Evolutionary conservation across 192 early-diverging fungal species (phyloP).

Genomic region (Piromyces finnis): DNA sequence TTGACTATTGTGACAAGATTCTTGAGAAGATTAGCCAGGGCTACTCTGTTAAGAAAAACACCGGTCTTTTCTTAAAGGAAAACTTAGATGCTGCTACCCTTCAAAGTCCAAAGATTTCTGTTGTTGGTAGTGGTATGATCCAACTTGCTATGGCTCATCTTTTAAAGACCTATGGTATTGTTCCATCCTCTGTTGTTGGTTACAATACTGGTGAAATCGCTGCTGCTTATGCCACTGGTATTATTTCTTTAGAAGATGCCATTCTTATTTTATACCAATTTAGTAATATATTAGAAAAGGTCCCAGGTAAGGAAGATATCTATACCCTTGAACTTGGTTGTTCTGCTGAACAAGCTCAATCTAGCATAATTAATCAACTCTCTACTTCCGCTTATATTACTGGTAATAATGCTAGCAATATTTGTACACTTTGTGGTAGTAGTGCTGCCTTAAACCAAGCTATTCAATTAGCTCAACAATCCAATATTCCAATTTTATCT

Average conservation of each 20-base stretch:
- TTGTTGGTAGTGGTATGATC: background rate
- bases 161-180: constrained; percentile 5
- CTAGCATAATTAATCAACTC: background rate
- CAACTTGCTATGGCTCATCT: constrained; percentile 8
- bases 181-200: constrained; percentile 4
- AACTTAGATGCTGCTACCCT: background rate
- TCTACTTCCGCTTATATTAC: background rate
- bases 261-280: constrained; percentile 2
- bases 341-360: background rate
- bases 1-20: background rate
- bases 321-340: constrained; percentile 3
- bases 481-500: background rate
- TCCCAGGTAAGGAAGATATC: constrained; percentile 6
- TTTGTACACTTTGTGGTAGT: constrained; percentile 11
- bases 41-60: background rate
- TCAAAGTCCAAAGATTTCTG: background rate
- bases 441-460: constrained; percentile 6
- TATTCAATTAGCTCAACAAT: background rate
- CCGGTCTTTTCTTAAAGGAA: background rate
- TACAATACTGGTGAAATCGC: constrained; percentile 14
- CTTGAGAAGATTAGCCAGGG: background rate
- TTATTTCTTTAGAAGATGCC: constrained; percentile 2
- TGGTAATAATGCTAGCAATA: background rate
- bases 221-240: constrained; percentile 9
- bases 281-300: constrained; percentile 3